Conservation (phyloP, 2,329 filamentous ascomycete genomes). For the Neonectria faginata region DNA sequence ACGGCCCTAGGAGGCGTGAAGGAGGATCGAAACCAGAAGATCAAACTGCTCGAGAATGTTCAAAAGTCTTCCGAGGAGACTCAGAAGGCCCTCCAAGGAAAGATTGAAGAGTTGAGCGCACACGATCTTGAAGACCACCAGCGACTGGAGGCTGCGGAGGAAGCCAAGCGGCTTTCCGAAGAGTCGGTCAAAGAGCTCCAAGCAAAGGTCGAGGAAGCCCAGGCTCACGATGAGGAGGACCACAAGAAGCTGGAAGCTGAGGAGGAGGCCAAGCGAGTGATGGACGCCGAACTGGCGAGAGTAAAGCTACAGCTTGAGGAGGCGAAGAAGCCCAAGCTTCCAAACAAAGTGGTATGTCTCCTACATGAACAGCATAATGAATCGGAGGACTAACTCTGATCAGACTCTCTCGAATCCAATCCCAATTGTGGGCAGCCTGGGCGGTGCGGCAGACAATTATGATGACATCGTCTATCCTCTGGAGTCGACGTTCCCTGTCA, state of each 20-base stretch:
- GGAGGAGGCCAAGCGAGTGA: conserved; percentile 3
- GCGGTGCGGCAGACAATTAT: conserved; percentile 5
- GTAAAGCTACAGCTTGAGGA: conserved; percentile 12
- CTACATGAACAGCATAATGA: not conserved
- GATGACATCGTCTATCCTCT: conserved; percentile 12
- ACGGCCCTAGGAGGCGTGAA: not conserved
- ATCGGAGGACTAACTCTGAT: not conserved
- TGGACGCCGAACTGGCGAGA: conserved; percentile 4
- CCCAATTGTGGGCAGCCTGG: conserved; percentile 8
- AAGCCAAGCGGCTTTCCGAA: conserved; percentile 12
- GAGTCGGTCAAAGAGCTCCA: not conserved
- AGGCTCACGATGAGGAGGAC: conserved; percentile 1
- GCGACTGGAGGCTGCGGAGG: conserved; percentile 6
- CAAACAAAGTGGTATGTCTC: conserved; percentile 9
- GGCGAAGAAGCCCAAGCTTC: conserved; percentile 11
- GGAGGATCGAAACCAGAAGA: conserved; percentile 6
- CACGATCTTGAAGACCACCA: conserved; percentile 16
- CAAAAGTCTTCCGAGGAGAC: conserved; percentile 8
- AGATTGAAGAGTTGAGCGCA: conserved; percentile 14
- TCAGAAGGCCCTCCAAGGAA: not conserved
- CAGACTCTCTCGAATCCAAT: conserved; percentile 11
- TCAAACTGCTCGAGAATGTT: conserved; percentile 9
- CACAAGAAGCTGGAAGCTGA: not conserved
- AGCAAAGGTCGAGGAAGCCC: conserved; percentile 5
- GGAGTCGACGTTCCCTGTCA: conserved; percentile 5